phyloP scores from a whole-genome alignment of 2,329 filamentous ascomycete genomes.

The Lachnellula willkommii region DNA sequence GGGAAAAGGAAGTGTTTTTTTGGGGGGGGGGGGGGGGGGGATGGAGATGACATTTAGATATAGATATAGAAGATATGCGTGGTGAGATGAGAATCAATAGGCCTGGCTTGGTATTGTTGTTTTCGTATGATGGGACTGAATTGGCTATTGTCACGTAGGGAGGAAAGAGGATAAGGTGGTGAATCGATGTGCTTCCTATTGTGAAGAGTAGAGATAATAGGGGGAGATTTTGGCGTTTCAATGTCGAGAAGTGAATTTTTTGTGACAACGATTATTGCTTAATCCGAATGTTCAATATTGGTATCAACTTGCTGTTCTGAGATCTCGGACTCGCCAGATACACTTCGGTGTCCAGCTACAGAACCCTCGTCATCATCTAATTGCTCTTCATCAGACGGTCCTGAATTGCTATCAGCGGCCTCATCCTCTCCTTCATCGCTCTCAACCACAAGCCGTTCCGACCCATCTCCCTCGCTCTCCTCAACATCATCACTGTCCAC shows the following conservation, averaged over 20 bases:
- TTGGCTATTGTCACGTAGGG: too few relatives aligned
- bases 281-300: not conserved
- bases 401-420: not conserved
- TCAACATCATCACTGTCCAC: not conserved
- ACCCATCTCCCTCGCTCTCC: not conserved
- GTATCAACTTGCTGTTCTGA: not conserved
- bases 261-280: not conserved
- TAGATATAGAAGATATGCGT: too few relatives aligned
- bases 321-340: not conserved
- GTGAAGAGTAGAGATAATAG: too few relatives aligned
- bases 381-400: not conserved
- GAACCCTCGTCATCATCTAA: not conserved
- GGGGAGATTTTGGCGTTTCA: too few relatives aligned
- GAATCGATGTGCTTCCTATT: not conserved
- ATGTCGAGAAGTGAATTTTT: too few relatives aligned
- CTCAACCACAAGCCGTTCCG: not conserved
- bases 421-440: conserved; percentile 1
- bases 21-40: too few relatives aligned
- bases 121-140: too few relatives aligned
- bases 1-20: too few relatives aligned
- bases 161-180: too few relatives aligned
- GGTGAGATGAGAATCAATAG: too few relatives aligned
- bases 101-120: too few relatives aligned
- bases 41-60: too few relatives aligned
- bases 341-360: not conserved